A percentile compares a stretch with the other conserved stretches of the same genome.
Evolutionary conservation across 148 eudicot species (phyloP).

Genomic region (Cornus kousa): DNA sequence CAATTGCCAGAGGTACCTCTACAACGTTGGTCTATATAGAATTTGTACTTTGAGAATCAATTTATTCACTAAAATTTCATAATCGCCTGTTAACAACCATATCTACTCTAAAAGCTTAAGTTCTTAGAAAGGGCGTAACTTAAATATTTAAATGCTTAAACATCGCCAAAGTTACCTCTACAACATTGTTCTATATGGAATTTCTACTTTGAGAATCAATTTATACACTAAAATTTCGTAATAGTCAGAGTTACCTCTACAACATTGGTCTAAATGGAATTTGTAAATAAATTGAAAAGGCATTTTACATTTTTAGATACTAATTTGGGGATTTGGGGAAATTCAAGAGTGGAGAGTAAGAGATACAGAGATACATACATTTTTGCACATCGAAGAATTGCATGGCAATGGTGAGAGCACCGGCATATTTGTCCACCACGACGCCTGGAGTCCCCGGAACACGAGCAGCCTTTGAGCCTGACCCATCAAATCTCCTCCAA

Average conservation of each 20-base stretch:
- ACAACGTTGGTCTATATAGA: neutral
- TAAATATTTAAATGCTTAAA: too few species aligned
- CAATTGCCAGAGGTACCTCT: too few species aligned
- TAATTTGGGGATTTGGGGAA: neutral
- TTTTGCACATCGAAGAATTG: slow-evolving; percentile 83
- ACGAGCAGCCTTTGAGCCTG: slow-evolving; percentile 14
- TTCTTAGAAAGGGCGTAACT: too few species aligned
- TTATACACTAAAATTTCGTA: neutral
- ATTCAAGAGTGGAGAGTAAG: neutral
- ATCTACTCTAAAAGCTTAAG: too few species aligned
- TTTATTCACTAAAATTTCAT: neutral
- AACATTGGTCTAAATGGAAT: neutral
- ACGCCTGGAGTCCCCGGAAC: slow-evolving; percentile 34
- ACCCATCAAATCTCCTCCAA: slow-evolving; percentile 22
- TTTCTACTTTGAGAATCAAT: neutral
- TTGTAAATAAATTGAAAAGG: too few species aligned
- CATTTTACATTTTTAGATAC: too few species aligned
- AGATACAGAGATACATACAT: slow-evolving; percentile 29
- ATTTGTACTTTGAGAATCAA: neutral
- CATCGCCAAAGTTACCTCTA: too few species aligned
- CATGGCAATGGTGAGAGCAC: slow-evolving; percentile 61
- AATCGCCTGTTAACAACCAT: neutral
- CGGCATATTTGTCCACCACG: slow-evolving; percentile 40
- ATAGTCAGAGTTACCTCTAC: too few species aligned
- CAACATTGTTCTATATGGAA: neutral